A percentile compares a stretch with the other conserved stretches of the same genome.
phyloP scores from a whole-genome alignment of 225 moss, liverwort and hornwort species.

The Climacium dendroides region DNA sequence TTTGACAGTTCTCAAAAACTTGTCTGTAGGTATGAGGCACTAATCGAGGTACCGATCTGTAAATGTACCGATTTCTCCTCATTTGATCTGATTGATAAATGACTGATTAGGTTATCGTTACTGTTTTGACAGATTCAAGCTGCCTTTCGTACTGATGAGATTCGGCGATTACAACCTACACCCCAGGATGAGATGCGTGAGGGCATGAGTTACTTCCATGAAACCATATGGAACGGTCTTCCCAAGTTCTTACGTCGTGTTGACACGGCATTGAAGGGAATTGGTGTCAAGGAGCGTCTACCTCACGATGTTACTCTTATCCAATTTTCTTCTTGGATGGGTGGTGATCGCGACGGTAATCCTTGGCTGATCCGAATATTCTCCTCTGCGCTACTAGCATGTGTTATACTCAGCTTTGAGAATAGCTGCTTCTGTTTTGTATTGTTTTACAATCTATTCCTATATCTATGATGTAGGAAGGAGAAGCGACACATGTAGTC shows the following conservation, averaged over 20 bases:
- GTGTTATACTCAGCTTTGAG: conserved; percentile 7
- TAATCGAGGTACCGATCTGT: background rate
- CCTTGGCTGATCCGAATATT: background rate
- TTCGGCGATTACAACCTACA: conserved; percentile 49
- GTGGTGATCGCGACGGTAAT: conserved; percentile 62
- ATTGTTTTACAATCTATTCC: conserved; percentile 36
- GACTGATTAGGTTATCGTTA: background rate
- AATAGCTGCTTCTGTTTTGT: conserved; percentile 11
- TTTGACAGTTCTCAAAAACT: background rate
- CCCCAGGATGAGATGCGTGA: conserved; percentile 71
- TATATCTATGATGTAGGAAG: conserved; percentile 52
- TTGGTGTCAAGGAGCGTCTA: conserved; percentile 49
- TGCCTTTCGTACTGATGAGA: conserved; percentile 57
- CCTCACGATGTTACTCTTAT: conserved; percentile 54
- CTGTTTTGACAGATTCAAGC: conserved; percentile 39
- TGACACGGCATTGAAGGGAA: conserved; percentile 51
- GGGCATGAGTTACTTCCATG: conserved; percentile 66
- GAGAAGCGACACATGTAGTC: conserved; percentile 46
- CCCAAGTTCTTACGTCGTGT: conserved; percentile 57
- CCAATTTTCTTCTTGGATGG: conserved; percentile 75
- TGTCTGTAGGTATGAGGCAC: background rate
- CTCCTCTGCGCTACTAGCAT: background rate
- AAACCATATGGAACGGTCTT: conserved; percentile 62
- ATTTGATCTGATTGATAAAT: background rate
- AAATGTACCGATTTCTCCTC: background rate